phyloP scores from a whole-genome alignment of 768 basidiomycete genomes.

The Mrakia blollopis region DNA sequence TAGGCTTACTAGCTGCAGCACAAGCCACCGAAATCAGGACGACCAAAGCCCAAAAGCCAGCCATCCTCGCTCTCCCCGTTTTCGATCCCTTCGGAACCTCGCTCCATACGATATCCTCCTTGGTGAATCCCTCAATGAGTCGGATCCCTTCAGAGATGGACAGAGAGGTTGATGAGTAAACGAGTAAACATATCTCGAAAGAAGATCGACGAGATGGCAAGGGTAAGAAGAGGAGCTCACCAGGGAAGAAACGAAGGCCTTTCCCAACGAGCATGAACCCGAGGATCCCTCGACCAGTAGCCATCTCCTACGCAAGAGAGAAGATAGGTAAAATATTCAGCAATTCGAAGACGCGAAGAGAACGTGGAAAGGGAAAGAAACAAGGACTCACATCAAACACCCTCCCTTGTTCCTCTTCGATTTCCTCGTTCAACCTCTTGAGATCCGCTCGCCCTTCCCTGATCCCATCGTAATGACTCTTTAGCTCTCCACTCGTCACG shows the following conservation, averaged over 20 bases:
- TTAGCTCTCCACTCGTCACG: background rate
- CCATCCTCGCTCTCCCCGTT: background rate
- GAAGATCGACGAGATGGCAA: no score
- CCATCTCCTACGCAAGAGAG: background rate
- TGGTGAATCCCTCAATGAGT: slow-evolving; percentile 1
- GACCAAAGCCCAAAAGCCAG: slow-evolving; percentile 6
- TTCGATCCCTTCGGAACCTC: background rate
- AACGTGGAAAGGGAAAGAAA: background rate
- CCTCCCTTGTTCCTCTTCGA: background rate
- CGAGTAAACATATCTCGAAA: no score
- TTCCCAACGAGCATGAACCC: background rate
- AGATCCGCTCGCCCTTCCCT: background rate
- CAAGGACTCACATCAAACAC: slow-evolving; percentile 2
- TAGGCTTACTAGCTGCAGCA: background rate
- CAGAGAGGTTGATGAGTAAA: no score
- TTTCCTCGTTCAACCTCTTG: slow-evolving; percentile 2
- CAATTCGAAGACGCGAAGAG: background rate
- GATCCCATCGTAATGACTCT: background rate
- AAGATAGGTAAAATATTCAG: background rate
- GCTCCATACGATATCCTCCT: slow-evolving; percentile 18
- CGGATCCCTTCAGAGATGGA: background rate
- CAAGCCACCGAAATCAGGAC: background rate
- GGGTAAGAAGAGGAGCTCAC: no score
- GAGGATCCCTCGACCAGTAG: background rate
- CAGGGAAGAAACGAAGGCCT: background rate